Evolutionary conservation across 768 basidiomycete genomes (phyloP).

Genomic region (Boletus huronensis): DNA sequence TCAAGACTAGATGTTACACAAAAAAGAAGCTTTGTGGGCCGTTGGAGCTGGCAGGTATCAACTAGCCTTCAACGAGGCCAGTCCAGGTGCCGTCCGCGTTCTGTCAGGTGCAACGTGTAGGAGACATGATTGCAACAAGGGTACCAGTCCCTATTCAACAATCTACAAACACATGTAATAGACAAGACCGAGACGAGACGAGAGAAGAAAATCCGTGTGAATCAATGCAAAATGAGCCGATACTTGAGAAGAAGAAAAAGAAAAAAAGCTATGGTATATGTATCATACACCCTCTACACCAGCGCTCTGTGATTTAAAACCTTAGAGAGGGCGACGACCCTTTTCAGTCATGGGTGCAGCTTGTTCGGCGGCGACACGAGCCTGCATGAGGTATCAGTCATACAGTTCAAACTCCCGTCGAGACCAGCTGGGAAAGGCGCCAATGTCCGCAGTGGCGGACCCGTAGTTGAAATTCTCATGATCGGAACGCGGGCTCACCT

Average conservation of each 20-base stretch:
- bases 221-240: constrained; percentile 19
- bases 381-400: constrained; percentile 9
- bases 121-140: constrained; percentile 6
- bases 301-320: background rate
- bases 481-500: constrained; percentile 27
- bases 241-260: constrained; percentile 1
- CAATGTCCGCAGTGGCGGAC: constrained; percentile 5
- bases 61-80: background rate
- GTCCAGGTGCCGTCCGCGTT: background rate
- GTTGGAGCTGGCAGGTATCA: background rate
- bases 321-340: constrained; percentile 25
- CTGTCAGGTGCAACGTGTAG: background rate
- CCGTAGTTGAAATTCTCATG: constrained; percentile 9
- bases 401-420: constrained; percentile 1
- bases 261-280: constrained; percentile 1
- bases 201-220: constrained; percentile 16
- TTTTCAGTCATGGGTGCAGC: constrained; percentile 29
- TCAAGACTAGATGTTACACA: too few species aligned
- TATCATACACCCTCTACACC: constrained; percentile 1
- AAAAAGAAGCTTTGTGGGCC: too few species aligned
- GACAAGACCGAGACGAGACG: constrained; percentile 9
- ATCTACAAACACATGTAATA: constrained; percentile 16
- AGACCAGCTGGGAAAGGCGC: constrained; percentile 2
- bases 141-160: constrained; percentile 23
- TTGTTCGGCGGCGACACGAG: constrained; percentile 17